phyloP scores from a whole-genome alignment of 1,284 basidiomycete genomes.

The Pseudozyma sp. region DNA sequence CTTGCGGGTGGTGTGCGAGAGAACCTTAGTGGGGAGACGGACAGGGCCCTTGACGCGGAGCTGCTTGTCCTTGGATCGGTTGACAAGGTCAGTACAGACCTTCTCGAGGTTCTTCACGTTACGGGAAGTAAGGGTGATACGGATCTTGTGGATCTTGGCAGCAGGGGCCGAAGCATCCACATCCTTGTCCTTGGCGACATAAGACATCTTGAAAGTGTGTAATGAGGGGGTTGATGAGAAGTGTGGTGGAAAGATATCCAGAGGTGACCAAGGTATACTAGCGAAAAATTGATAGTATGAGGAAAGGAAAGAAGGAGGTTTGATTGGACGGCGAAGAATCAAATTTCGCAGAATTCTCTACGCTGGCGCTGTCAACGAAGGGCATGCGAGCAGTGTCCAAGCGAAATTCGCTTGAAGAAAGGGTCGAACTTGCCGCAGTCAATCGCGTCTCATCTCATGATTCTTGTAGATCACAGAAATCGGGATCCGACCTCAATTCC shows the following conservation, averaged over 20 bases:
- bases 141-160: slow-evolving; percentile 98
- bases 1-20: slow-evolving; percentile 94
- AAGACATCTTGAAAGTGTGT: slow-evolving; percentile 83
- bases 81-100: slow-evolving; percentile 96
- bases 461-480: neutral
- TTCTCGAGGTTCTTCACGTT: slow-evolving; percentile 99
- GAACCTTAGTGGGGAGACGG: slow-evolving; percentile 97
- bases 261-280: slow-evolving; percentile 71
- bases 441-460: slow-evolving; percentile 2
- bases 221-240: slow-evolving; percentile 69
- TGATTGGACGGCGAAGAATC: slow-evolving; percentile 8
- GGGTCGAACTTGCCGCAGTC: slow-evolving; percentile 46
- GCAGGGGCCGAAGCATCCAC: slow-evolving; percentile 76
- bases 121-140: slow-evolving; percentile 97
- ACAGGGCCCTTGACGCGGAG: slow-evolving; percentile 99
- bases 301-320: slow-evolving; percentile 26
- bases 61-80: slow-evolving; percentile 99
- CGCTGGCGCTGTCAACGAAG: neutral
- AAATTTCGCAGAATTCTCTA: slow-evolving; percentile 14
- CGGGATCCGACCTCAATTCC: neutral
- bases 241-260: slow-evolving; percentile 70
- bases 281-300: slow-evolving; percentile 36
- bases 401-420: slow-evolving; percentile 14
- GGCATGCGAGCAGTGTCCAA: neutral
- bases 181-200: slow-evolving; percentile 99